Evolutionary conservation across 768 basidiomycete genomes (phyloP).

Genomic region (Suillus ampliporus): DNA sequence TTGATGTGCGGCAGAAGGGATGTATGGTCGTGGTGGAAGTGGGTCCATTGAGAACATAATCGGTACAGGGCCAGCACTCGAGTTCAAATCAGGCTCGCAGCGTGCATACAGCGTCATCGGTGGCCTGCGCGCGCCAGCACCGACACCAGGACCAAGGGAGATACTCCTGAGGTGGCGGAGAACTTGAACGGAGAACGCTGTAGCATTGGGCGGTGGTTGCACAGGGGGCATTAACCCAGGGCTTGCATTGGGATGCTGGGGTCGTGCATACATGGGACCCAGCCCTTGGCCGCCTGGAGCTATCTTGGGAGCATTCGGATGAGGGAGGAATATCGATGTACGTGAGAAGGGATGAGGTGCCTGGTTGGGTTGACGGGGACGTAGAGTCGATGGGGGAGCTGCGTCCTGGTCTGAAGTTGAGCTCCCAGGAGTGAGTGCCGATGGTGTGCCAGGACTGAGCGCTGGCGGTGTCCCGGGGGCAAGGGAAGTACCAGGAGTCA

Average conservation of each 20-base stretch:
- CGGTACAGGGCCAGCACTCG: slow-evolving; percentile 60
- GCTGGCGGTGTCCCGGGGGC: slow-evolving; percentile 15
- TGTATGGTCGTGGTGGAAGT: slow-evolving; percentile 33
- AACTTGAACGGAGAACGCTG: slow-evolving; percentile 32
- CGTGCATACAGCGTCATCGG: slow-evolving; percentile 63
- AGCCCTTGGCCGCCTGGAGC: slow-evolving; percentile 28
- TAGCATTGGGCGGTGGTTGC: slow-evolving; percentile 31
- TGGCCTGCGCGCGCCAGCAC: slow-evolving; percentile 15
- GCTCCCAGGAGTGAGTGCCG: background rate
- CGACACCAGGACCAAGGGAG: slow-evolving; percentile 25
- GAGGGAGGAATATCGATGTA: slow-evolving; percentile 55
- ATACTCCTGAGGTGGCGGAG: slow-evolving; percentile 32
- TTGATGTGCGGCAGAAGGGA: background rate
- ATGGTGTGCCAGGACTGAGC: slow-evolving; percentile 13
- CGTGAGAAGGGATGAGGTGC: slow-evolving; percentile 36
- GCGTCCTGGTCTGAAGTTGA: background rate
- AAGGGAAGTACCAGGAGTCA: slow-evolving; percentile 24
- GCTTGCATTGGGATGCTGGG: slow-evolving; percentile 15
- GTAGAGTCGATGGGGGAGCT: slow-evolving; percentile 27
- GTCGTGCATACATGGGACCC: slow-evolving; percentile 66
- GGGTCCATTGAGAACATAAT: slow-evolving; percentile 66
- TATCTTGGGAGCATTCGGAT: slow-evolving; percentile 60
- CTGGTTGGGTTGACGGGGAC: slow-evolving; percentile 28
- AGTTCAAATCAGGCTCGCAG: slow-evolving; percentile 55
- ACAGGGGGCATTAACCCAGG: slow-evolving; percentile 9